Evolutionary conservation across 1,139 yeast species (phyloP).

Genomic region (Suhomyces bokatorum): DNA sequence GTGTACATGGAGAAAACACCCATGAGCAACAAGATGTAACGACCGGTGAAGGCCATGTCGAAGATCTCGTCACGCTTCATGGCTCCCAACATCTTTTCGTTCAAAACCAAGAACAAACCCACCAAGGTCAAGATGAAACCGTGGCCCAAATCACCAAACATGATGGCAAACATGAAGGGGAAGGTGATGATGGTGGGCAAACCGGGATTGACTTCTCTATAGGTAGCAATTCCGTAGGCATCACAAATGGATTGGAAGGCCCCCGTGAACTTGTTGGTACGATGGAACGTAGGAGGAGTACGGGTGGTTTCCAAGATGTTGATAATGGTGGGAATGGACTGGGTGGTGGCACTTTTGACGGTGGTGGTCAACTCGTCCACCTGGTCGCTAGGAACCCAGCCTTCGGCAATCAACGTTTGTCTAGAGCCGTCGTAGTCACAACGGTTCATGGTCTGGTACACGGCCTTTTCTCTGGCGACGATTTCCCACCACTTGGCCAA

Average conservation of each 20-base stretch:
- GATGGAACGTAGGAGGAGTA: constrained; percentile 78
- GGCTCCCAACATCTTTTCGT: constrained; percentile 57
- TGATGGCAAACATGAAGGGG: constrained; percentile 84
- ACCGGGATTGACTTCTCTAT: constrained; percentile 80
- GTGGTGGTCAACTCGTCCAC: constrained; percentile 37
- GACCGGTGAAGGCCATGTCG: constrained; percentile 78
- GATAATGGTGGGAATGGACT: constrained; percentile 63
- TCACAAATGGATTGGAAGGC: constrained; percentile 80
- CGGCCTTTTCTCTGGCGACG: constrained; percentile 71
- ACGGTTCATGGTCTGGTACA: constrained; percentile 63
- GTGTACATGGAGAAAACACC: constrained; percentile 79
- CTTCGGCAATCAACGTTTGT: constrained; percentile 69
- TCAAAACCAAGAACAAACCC: constrained; percentile 57
- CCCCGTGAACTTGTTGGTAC: constrained; percentile 71
- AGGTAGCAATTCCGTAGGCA: constrained; percentile 77
- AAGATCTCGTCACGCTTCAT: constrained; percentile 76
- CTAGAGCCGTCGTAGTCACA: constrained; percentile 69
- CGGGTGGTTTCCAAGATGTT: constrained; percentile 64
- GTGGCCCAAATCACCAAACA: constrained; percentile 88
- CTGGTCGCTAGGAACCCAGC: constrained; percentile 76
- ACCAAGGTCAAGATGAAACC: constrained; percentile 66
- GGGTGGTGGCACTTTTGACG: constrained; percentile 30
- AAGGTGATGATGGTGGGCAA: constrained; percentile 76
- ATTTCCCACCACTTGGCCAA: constrained; percentile 69
- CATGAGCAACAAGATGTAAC: constrained; percentile 73